Conservation (phyloP, 208 protist genomes). For the Trypanosoma brucei region DNA sequence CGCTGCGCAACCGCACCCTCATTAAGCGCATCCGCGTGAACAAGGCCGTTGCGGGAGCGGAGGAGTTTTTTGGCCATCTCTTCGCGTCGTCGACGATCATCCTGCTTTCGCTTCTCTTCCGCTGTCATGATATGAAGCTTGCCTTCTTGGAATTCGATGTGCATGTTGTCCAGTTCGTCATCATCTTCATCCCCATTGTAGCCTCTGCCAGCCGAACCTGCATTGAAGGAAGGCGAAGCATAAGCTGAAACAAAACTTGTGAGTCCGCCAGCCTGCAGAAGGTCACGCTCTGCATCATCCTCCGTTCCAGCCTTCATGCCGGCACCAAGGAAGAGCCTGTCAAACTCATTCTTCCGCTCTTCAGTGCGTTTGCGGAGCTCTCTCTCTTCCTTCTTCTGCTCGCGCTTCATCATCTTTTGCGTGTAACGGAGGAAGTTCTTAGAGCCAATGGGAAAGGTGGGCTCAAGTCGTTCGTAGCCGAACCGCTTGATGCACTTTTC, state of each 20-base stretch:
- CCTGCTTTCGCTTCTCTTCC: conserved; percentile 58
- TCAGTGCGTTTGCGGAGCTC: conserved; percentile 54
- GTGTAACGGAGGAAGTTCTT: conserved; percentile 87
- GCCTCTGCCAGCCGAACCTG: conserved; percentile 4
- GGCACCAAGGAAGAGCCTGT: conserved; percentile 69
- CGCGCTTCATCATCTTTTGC: conserved; percentile 74
- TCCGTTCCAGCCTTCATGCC: conserved; percentile 53
- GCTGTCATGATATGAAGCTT: conserved; percentile 79
- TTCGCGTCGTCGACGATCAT: conserved; percentile 42
- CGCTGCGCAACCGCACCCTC: conserved; percentile 26
- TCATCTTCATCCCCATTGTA: conserved; percentile 29
- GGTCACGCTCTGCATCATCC: conserved; percentile 55
- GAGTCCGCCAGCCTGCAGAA: conserved; percentile 71
- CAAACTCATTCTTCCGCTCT: conserved; percentile 69
- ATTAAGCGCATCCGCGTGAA: conserved; percentile 52
- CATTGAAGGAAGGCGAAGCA: conserved; percentile 23
- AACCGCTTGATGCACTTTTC: conserved; percentile 86
- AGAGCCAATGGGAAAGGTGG: conserved; percentile 80
- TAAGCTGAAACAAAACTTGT: conserved; percentile 68
- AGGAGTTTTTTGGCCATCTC: conserved; percentile 71
- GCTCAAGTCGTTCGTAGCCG: conserved; percentile 60
- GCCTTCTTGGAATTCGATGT: conserved; percentile 77
- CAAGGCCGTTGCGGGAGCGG: conserved; percentile 34
- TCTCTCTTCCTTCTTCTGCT: conserved; percentile 72
- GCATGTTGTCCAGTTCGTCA: conserved; percentile 71